A percentile compares a stretch with the other conserved stretches of the same genome.
These are phyloP conservation scores for Cercospora citrullina DNA, from an alignment of 2,329 filamentous ascomycete genomes.

Conservation along the genomic window DNA sequence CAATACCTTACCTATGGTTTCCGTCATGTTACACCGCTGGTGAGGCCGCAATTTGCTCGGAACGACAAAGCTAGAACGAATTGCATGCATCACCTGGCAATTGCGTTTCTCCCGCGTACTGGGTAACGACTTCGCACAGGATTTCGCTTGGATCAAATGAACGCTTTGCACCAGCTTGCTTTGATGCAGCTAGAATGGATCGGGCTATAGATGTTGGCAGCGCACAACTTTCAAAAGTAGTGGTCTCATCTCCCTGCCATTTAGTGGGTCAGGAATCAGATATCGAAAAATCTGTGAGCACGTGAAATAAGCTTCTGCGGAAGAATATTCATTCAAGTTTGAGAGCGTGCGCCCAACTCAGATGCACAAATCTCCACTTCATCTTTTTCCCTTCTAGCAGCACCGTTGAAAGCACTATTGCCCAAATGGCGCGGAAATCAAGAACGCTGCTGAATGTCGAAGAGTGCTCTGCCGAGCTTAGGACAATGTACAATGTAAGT, in stretches of 20 bases:
- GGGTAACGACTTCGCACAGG: neutral
- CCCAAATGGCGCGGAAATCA: neutral
- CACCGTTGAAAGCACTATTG: neutral
- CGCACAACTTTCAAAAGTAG: neutral
- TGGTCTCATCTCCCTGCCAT: neutral
- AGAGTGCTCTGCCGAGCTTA: neutral
- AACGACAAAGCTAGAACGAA: neutral
- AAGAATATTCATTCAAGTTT: neutral
- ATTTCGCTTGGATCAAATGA: neutral
- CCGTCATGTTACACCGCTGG: neutral
- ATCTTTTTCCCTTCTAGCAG: too few species aligned
- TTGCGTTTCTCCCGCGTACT: neutral
- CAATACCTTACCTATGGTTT: neutral
- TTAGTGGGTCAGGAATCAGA: neutral
- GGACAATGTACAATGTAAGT: neutral
- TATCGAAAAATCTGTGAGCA: neutral
- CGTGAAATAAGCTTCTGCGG: neutral
- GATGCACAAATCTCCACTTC: neutral
- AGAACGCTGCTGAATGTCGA: neutral
- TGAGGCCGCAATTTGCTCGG: neutral
- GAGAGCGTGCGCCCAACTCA: neutral
- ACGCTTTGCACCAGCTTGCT: neutral
- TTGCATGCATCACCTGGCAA: neutral
- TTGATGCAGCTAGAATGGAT: neutral
- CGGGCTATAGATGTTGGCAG: neutral